Conservation (phyloP, 805 yeast species). For the Hanseniaspora mollemarum region DNA sequence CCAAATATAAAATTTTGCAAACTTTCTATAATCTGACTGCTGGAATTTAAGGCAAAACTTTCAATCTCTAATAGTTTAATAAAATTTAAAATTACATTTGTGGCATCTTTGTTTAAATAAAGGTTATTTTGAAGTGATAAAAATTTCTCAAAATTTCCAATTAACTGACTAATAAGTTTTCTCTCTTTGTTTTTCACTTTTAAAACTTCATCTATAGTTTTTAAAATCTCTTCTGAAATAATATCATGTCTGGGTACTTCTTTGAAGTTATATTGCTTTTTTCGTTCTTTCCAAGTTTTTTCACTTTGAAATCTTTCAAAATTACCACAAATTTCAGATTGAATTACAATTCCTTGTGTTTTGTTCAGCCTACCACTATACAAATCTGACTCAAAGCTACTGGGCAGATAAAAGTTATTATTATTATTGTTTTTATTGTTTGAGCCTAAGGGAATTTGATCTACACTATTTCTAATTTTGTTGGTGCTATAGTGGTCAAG, state of each 20-base stretch:
- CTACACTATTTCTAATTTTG: too few relatives aligned
- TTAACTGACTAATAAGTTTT: background rate
- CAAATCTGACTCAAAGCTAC: background rate
- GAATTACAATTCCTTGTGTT: background rate
- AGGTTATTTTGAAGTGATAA: background rate
- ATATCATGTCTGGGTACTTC: background rate
- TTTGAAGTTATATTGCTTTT: slow-evolving; percentile 8
- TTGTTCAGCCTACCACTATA: background rate
- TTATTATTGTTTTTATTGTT: too few relatives aligned
- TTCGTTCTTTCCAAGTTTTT: slow-evolving; percentile 2
- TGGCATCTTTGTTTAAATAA: background rate
- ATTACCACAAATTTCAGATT: slow-evolving; percentile 4
- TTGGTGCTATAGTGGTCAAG: too few relatives aligned
- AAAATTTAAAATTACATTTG: slow-evolving; percentile 1
- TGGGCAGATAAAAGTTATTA: background rate
- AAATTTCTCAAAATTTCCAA: background rate
- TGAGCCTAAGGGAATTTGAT: too few relatives aligned
- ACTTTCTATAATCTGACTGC: background rate
- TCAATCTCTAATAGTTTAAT: slow-evolving; percentile 1
- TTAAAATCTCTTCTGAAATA: slow-evolving; percentile 3
- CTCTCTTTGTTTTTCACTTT: slow-evolving; percentile 1
- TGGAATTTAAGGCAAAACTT: background rate
- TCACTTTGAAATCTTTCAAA: slow-evolving; percentile 5
- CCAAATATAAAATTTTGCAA: slow-evolving; percentile 12
- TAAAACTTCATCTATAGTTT: slow-evolving; percentile 4